Evolutionary conservation across 2,329 filamentous ascomycete genomes (phyloP).

Genomic region (Dactylellina sp.): DNA sequence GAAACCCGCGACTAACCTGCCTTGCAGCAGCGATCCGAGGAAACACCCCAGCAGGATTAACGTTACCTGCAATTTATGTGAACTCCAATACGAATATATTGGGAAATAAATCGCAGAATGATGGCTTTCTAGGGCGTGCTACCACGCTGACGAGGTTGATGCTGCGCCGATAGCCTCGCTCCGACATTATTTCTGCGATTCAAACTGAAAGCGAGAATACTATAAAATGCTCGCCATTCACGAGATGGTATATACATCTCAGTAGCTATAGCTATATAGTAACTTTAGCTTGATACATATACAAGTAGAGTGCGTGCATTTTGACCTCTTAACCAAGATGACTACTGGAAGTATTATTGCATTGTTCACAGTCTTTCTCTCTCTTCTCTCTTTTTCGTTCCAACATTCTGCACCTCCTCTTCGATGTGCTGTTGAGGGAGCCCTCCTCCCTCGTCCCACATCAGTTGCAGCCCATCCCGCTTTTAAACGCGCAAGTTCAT

Average conservation of each 20-base stretch:
- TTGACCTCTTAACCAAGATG: conserved; percentile 9
- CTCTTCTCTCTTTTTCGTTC: neutral
- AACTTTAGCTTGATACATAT: neutral
- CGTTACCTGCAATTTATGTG: conserved; percentile 5
- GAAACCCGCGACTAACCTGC: neutral
- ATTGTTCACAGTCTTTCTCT: neutral
- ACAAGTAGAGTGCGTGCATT: neutral
- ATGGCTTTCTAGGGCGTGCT: neutral
- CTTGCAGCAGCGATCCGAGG: conserved; percentile 11
- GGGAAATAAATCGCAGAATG: neutral
- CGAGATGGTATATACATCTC: too few relatives aligned
- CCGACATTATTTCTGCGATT: too few relatives aligned
- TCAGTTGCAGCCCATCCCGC: conserved; percentile 59
- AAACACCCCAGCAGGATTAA: conserved; percentile 15
- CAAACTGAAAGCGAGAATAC: too few relatives aligned
- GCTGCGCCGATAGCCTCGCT: too few relatives aligned
- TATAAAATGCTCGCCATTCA: too few relatives aligned
- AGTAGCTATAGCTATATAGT: neutral
- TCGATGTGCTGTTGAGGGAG: conserved; percentile 29
- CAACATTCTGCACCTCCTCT: neutral
- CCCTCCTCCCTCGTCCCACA: conserved; percentile 62
- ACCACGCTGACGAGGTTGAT: neutral
- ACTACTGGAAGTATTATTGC: neutral
- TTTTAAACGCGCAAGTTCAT: conserved; percentile 61
- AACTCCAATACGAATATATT: neutral